Conservation (phyloP, 148 eudicot species). For the Amaranthus palmeri region DNA sequence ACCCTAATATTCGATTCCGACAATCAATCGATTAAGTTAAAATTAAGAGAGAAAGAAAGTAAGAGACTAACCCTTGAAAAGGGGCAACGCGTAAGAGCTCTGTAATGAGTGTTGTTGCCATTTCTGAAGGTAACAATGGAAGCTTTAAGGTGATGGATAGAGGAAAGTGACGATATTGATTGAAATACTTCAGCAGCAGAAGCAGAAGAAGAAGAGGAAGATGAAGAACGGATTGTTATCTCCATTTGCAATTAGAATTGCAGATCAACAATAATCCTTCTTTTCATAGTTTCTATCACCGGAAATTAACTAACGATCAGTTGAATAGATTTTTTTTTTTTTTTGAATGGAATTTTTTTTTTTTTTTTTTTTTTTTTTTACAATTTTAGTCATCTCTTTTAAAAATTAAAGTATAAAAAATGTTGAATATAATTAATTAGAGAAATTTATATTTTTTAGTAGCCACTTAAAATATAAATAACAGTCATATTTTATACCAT, state of each 20-base stretch:
- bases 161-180: neutral
- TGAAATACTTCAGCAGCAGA: neutral
- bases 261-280: too few relatives aligned
- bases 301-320: too few relatives aligned
- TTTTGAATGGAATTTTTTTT: too few relatives aligned
- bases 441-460: too few relatives aligned
- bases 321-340: too few relatives aligned
- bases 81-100: neutral
- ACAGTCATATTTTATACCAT: too few relatives aligned
- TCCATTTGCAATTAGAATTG: neutral
- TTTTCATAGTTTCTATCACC: too few relatives aligned
- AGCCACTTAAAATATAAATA: too few relatives aligned
- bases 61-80: slow-evolving; percentile 11
- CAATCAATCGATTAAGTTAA: neutral
- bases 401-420: too few relatives aligned
- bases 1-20: neutral
- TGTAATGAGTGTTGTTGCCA: neutral
- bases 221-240: neutral
- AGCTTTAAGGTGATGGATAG: neutral
- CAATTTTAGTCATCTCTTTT: too few relatives aligned
- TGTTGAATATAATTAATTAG: too few relatives aligned
- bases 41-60: neutral
- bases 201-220: neutral
- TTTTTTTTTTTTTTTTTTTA: too few relatives aligned
- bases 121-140: neutral